Evolutionary conservation across 192 early-diverging fungal species (phyloP), one percentile per base, ranked within the genome.

Genomic region (Backusella tuberculispora): DNA sequence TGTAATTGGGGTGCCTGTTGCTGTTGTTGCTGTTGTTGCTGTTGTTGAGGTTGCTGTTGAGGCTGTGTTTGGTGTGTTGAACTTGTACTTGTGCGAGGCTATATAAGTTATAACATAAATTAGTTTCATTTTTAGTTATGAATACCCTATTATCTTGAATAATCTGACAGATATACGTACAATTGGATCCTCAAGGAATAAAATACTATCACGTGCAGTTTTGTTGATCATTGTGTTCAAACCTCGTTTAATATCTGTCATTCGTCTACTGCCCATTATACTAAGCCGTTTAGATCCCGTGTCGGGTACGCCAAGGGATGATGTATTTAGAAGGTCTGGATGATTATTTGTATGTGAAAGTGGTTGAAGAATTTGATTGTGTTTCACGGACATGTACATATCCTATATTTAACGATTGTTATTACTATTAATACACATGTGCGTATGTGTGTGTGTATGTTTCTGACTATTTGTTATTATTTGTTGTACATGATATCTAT

Each of bases 311-410:
- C 53, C 53, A 60, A 60, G 21, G 8, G 53, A 60, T 60, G 26
- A 29, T 60, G 53, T 26, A 44, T 29, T 24, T 43, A 42, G n/a
- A 60, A 21, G 38, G 26, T 77, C 6, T 72, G 37, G 14, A 26
- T 60, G 53, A 2, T 60, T 24, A n/a, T 12, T 5, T 26, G 12
- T 60, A 21, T 66, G n/a, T 8, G 63, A 17, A 37, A 60, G n/a
- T 29, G 86, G 85, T 26, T 87, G 80, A 19, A 87, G 50, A 68
- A 92, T 92, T 53, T 86, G 89, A 48, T 87, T 77, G 9, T 85
- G 75, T 67, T 90, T 91, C 17, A 92, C 86, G 10, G 90, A 79
- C 3, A 71, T 74, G 53, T 91, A 92, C 13, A 91, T 83, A 26
- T 91, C 90, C 79, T 80, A 69, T 15, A 21, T 56, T 8, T 12